Conservation (phyloP, 768 basidiomycete genomes). For the Mycena albidolilacea region DNA sequence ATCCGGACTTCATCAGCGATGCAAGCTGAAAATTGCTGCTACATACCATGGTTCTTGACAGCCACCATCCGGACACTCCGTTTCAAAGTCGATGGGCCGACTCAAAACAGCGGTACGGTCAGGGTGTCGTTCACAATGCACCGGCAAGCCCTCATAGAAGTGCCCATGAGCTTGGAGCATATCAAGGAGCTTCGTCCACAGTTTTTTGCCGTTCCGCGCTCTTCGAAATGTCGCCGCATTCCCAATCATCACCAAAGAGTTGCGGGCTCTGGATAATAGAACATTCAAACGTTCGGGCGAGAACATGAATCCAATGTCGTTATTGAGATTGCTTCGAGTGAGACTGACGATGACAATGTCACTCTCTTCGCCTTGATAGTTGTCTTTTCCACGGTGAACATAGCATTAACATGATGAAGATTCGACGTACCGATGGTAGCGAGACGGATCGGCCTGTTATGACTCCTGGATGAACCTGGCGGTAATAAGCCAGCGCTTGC, state of each 20-base stretch:
- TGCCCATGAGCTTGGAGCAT: conserved; percentile 59
- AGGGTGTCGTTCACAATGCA: conserved; percentile 71
- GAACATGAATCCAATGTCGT: conserved; percentile 80
- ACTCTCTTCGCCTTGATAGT: conserved; percentile 84
- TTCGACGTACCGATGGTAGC: conserved; percentile 72
- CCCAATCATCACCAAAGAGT: conserved; percentile 78
- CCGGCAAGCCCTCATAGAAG: conserved; percentile 73
- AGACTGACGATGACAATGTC: conserved; percentile 76
- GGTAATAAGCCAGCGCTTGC: conserved; percentile 68
- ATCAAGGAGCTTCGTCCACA: conserved; percentile 68
- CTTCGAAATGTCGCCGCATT: conserved; percentile 71
- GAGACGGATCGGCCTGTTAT: conserved; percentile 66
- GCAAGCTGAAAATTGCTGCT: background rate
- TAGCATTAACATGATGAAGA: no score
- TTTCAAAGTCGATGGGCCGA: conserved; percentile 64
- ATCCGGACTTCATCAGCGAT: background rate
- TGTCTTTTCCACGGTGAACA: conserved; percentile 54
- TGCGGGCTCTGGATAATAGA: conserved; percentile 76
- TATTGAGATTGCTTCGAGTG: conserved; percentile 69
- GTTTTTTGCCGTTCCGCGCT: conserved; percentile 62
- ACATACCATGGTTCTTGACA: conserved; percentile 73
- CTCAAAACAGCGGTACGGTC: conserved; percentile 55
- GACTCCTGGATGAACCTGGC: conserved; percentile 52
- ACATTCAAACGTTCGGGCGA: conserved; percentile 81
- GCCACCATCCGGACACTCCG: conserved; percentile 72